Conservation (phyloP, 176 grass and related monocot genomes). For the Oryza nivara region DNA sequence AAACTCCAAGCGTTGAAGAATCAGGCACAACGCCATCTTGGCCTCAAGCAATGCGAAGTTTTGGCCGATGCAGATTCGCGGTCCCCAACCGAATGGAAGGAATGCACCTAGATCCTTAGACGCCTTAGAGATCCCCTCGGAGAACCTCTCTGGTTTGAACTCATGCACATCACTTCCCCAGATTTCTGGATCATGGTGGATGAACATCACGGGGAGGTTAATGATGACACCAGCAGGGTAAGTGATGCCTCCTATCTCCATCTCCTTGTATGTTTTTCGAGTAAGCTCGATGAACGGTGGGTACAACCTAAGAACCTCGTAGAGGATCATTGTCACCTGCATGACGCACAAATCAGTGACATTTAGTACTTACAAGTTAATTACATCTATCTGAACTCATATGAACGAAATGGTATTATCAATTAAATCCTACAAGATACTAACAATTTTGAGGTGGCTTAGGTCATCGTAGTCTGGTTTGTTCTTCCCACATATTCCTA, state of each 20-base stretch:
- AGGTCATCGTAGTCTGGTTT: constrained; percentile 58
- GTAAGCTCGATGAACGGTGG: constrained; percentile 31
- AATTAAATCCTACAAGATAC: background rate
- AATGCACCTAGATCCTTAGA: constrained; percentile 41
- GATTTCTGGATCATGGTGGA: constrained; percentile 50
- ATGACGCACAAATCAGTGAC: background rate
- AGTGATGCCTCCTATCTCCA: constrained; percentile 44
- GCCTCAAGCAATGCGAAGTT: constrained; percentile 64
- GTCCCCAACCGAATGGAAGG: constrained; percentile 65
- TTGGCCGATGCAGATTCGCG: constrained; percentile 64
- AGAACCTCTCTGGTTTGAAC: constrained; percentile 61
- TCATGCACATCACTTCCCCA: constrained; percentile 61
- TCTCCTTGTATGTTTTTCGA: constrained; percentile 45
- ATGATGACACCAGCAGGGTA: constrained; percentile 57
- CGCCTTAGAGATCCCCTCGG: constrained; percentile 57
- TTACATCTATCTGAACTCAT: background rate
- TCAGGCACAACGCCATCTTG: constrained; percentile 57
- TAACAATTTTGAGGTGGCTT: constrained; percentile 58
- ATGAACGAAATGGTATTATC: background rate
- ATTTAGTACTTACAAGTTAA: background rate
- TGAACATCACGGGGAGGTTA: constrained; percentile 35
- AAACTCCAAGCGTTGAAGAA: constrained; percentile 54
- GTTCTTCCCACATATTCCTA: constrained; percentile 41
- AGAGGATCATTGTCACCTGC: constrained; percentile 75
- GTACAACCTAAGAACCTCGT: constrained; percentile 72